These are phyloP conservation scores for Phytophthora syringae DNA, from an alignment of 352 stramenopile species.

Conservation along the genomic window DNA sequence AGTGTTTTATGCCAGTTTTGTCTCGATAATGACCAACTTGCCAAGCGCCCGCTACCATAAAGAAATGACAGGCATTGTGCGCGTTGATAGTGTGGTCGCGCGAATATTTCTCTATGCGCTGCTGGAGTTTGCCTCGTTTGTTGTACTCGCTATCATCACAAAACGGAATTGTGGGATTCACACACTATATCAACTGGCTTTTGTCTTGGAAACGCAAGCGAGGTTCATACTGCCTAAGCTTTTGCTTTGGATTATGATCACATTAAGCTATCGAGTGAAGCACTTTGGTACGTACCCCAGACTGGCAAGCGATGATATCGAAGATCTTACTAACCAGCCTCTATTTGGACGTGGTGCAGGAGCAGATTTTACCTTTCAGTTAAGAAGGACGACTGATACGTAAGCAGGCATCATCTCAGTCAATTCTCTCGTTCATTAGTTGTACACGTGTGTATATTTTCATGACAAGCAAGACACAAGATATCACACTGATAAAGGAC, in stretches of 20 bases:
- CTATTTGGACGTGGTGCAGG: too few relatives aligned
- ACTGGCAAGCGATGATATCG: too few relatives aligned
- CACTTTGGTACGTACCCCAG: conserved; percentile 21
- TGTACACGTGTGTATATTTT: too few relatives aligned
- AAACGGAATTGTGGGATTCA: conserved; percentile 16
- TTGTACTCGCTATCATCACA: conserved; percentile 5
- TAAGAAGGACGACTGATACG: too few relatives aligned
- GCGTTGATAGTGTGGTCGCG: not conserved
- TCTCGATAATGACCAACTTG: conserved; percentile 12
- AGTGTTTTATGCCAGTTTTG: conserved; percentile 27
- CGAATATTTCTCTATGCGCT: conserved; percentile 15
- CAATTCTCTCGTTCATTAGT: too few relatives aligned
- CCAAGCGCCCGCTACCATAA: conserved; percentile 32
- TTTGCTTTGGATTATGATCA: conserved; percentile 13
- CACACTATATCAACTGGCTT: conserved; percentile 22
- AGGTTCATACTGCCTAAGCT: conserved; percentile 12
- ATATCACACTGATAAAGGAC: too few relatives aligned
- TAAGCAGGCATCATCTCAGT: too few relatives aligned
- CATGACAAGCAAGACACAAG: too few relatives aligned
- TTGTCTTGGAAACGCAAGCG: conserved; percentile 26
- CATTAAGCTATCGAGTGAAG: not conserved
- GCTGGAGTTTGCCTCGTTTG: conserved; percentile 22
- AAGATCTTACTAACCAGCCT: too few relatives aligned
- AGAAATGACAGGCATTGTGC: conserved; percentile 16
- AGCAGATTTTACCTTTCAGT: not conserved